phyloP scores from a whole-genome alignment of 2,329 filamentous ascomycete species.

The Colletotrichum plurivorum region DNA sequence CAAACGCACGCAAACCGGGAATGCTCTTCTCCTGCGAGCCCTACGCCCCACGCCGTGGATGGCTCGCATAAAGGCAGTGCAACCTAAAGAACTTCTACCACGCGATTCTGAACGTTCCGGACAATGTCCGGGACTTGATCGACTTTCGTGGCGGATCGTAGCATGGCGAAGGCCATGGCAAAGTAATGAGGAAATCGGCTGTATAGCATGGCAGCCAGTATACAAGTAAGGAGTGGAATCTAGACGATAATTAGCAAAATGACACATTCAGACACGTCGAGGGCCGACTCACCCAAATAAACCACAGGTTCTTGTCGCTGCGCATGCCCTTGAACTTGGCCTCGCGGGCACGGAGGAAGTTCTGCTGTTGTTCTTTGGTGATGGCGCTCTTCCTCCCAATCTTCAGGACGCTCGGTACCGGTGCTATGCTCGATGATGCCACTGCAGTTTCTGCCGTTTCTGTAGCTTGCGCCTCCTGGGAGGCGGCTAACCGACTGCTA shows the following conservation, averaged over 20 bases:
- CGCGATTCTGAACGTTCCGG: slow-evolving; percentile 40
- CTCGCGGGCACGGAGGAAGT: slow-evolving; percentile 72
- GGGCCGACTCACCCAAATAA: slow-evolving; percentile 72
- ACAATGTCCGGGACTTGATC: slow-evolving; percentile 36
- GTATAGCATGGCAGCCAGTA: slow-evolving; percentile 65
- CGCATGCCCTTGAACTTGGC: slow-evolving; percentile 74
- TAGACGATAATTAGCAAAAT: slow-evolving; percentile 48
- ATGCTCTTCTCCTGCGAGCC: background rate
- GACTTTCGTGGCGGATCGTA: slow-evolving; percentile 35
- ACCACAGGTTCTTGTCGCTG: slow-evolving; percentile 76
- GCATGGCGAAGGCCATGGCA: slow-evolving; percentile 36
- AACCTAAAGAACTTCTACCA: slow-evolving; percentile 45
- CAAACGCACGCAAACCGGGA: slow-evolving; percentile 25
- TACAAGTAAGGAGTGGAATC: slow-evolving; percentile 65
- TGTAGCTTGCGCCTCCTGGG: slow-evolving; percentile 62
- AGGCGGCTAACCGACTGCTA: slow-evolving; percentile 68
- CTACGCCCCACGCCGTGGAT: background rate
- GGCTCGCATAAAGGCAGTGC: slow-evolving; percentile 1
- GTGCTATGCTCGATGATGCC: slow-evolving; percentile 41
- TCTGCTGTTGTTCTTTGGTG: slow-evolving; percentile 76
- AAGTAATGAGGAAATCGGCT: slow-evolving; percentile 65
- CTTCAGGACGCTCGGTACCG: slow-evolving; percentile 61
- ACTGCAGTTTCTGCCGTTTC: slow-evolving; percentile 57
- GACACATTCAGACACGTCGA: background rate
- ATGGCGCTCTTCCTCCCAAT: slow-evolving; percentile 75